Conservation (phyloP, 805 yeast genomes). For the Starmerella vitae region DNA sequence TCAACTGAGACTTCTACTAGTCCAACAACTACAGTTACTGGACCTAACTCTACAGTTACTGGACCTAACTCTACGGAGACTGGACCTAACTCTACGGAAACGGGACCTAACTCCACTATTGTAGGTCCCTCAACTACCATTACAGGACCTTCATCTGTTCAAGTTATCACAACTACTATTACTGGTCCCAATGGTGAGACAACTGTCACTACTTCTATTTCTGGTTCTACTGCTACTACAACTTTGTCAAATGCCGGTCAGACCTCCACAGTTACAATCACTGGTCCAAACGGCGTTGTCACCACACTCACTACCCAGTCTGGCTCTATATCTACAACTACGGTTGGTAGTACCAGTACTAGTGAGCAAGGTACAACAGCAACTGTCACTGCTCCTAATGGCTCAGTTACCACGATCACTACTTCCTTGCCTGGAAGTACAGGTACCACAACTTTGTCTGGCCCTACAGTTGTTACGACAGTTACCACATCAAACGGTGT, state of each 20-base stretch:
- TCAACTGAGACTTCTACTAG: background rate
- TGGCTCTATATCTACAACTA: background rate
- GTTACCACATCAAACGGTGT: background rate
- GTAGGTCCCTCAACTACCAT: background rate
- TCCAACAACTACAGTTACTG: conserved; percentile 1
- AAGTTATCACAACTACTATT: background rate
- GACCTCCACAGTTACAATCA: background rate
- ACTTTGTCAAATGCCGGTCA: background rate
- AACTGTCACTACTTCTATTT: background rate
- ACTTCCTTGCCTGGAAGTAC: background rate
- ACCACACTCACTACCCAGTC: background rate
- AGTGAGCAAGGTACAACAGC: background rate
- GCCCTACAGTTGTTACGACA: background rate
- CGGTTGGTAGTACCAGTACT: background rate
- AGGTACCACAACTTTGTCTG: background rate
- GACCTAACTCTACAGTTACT: background rate
- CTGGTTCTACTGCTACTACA: background rate
- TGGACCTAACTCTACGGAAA: conserved; percentile 2
- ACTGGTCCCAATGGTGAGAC: background rate
- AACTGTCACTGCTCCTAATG: conserved; percentile 1
- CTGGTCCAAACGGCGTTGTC: background rate
- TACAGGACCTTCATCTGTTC: background rate
- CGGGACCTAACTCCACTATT: background rate
- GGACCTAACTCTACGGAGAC: conserved; percentile 2
- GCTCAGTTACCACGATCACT: background rate